Evolutionary conservation across 2,329 filamentous ascomycete species (phyloP), one percentile per base, ranked within the genome.

Genomic region (Monosporascus sp.): DNA sequence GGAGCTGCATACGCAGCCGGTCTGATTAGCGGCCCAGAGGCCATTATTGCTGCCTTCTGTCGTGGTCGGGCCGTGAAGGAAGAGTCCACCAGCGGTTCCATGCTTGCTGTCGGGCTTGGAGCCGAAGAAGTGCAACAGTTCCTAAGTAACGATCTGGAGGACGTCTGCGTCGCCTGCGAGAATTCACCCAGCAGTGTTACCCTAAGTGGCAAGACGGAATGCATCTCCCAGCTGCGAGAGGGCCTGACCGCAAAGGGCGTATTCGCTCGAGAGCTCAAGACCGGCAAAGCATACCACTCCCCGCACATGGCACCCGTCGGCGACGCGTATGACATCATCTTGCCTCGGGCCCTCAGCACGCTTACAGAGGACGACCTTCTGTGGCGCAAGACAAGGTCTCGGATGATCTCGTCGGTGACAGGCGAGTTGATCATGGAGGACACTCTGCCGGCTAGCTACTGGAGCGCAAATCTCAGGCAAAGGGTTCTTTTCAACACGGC

Each of bases 121-220:
- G 57, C 54, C 7, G 50, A 58, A 1, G 61, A 63, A 1, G 62
- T 65, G 5, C 27, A 53, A 9, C 46, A 52, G 8, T 62, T 60
- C 38, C 48, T 64, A 44, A 65, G 75, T 54, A 72, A 72, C 38
- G 66, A 63, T 15, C 31, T 6, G 11, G 70, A 77, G 1, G 68
- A 68, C 3, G 63, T 69, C 8, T 64, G 69, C 55, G 64, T 75
- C 20, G 60, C 68, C 22, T 70, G 68, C 46, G 71, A 74, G 4
- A 69, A 72, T 45, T 72, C 78, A 3, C 53, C 64, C 3, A 65
- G 73, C n/a, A 75, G 79, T 55, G 74, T 75, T 18, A 69, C 79
- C 7, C 75, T 77, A 44, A 75, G 75, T 18, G 76, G 77, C 7
- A 73, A 77, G 6, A 73, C 74, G 11, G 71, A 70, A 25, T 73